Evolutionary conservation across 257 asterid genomes (phyloP).

Genomic region (Salvia hispanica): DNA sequence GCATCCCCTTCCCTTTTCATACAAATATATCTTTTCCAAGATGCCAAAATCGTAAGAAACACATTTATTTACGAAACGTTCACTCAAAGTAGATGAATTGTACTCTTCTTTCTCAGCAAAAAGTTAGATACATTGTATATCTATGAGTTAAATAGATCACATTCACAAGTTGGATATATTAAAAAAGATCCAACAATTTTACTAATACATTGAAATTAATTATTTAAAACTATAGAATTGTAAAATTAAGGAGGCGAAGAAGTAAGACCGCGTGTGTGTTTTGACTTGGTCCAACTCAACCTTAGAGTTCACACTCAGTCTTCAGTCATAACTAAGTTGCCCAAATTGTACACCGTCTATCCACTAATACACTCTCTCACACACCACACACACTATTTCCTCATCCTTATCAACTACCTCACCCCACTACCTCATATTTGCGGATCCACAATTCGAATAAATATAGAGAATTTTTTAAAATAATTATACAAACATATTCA

Average conservation of each 20-base stretch:
- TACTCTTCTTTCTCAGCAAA: not conserved
- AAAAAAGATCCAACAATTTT: not conserved
- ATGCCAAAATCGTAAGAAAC: not conserved
- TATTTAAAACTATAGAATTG: not conserved
- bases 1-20: not conserved
- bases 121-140: constrained; percentile 22
- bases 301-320: constrained; percentile 11
- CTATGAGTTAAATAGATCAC: not conserved
- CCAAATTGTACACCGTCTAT: constrained; percentile 16
- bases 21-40: not conserved
- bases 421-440: too few relatives aligned
- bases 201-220: not conserved
- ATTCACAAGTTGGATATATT: not conserved
- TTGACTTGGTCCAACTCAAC: constrained; percentile 40
- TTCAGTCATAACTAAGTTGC: not conserved
- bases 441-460: too few relatives aligned
- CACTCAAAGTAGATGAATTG: constrained; percentile 18
- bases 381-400: constrained; percentile 17
- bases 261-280: constrained; percentile 31
- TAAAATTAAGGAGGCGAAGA: not conserved
- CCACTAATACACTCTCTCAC: not conserved
- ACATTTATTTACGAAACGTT: not conserved
- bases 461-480: too few relatives aligned
- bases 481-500: too few relatives aligned
- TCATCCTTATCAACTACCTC: too few relatives aligned